Conservation (phyloP, 345 rosid genomes). For the Odontarrhena argentea region DNA sequence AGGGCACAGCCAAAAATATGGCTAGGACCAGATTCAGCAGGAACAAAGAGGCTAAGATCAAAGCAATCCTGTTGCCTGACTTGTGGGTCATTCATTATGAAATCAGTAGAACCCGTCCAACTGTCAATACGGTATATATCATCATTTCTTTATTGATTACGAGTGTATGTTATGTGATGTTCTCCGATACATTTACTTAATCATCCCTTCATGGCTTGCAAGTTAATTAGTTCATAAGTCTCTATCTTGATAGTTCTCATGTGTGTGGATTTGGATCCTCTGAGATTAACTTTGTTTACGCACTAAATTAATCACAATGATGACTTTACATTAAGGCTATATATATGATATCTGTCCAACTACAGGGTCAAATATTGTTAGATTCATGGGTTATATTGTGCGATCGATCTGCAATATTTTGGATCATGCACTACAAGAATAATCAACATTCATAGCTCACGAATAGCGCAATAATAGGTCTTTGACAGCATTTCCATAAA, state of each 20-base stretch:
- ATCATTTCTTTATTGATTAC: neutral
- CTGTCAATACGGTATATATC: neutral
- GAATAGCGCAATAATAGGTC: no score
- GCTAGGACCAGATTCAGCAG: neutral
- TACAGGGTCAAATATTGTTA: neutral
- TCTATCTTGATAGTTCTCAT: neutral
- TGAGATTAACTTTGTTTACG: neutral
- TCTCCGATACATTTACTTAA: neutral
- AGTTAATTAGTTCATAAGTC: neutral
- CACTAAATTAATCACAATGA: neutral
- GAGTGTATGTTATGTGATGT: neutral
- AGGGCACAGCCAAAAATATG: neutral
- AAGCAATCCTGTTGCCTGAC: slow-evolving; percentile 12
- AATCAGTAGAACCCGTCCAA: neutral
- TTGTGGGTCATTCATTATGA: slow-evolving; percentile 16
- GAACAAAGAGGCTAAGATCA: neutral
- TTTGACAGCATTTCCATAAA: no score
- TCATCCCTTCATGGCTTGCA: neutral
- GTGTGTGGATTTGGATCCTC: neutral
- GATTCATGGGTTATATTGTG: slow-evolving; percentile 1
- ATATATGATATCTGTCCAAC: neutral
- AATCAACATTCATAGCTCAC: no score
- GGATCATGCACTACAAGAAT: no score
- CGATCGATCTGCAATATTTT: neutral
- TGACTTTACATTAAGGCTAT: no score